These are phyloP conservation scores for Vachellia collinsii DNA, from an alignment of 306 rosid genomes.

Conservation along the genomic window DNA sequence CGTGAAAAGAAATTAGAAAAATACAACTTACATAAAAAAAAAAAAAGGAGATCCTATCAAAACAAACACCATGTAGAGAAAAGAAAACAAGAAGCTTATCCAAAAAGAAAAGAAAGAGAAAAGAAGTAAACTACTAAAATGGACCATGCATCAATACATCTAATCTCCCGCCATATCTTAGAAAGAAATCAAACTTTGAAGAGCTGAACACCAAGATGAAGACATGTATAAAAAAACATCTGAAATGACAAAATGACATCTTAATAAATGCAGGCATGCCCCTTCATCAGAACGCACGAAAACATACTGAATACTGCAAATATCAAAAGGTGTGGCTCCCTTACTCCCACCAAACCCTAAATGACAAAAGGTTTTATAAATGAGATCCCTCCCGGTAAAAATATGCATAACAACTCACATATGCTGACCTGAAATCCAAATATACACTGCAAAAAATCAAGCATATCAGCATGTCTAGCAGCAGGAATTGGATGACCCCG, in stretches of 20 bases:
- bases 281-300: neutral
- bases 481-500: constrained; percentile 55
- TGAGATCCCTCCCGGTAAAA: constrained; percentile 26
- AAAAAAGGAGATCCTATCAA: neutral
- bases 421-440: constrained; percentile 91
- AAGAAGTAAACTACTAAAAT: neutral
- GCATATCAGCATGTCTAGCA: constrained; percentile 67
- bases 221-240: neutral
- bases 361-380: neutral
- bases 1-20: neutral
- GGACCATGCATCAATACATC: neutral
- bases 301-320: neutral
- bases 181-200: neutral
- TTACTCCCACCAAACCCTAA: neutral
- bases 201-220: neutral
- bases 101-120: neutral
- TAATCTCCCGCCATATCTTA: neutral
- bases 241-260: neutral
- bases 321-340: neutral
- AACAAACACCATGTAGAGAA: neutral
- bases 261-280: neutral
- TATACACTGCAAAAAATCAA: constrained; percentile 80
- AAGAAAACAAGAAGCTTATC: neutral
- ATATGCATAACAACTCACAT: constrained; percentile 12
- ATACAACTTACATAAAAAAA: neutral